A percentile compares a stretch with the other conserved stretches of the same genome.
phyloP scores from a whole-genome alignment of 768 basidiomycete species.

The Baorangia bicolor region DNA sequence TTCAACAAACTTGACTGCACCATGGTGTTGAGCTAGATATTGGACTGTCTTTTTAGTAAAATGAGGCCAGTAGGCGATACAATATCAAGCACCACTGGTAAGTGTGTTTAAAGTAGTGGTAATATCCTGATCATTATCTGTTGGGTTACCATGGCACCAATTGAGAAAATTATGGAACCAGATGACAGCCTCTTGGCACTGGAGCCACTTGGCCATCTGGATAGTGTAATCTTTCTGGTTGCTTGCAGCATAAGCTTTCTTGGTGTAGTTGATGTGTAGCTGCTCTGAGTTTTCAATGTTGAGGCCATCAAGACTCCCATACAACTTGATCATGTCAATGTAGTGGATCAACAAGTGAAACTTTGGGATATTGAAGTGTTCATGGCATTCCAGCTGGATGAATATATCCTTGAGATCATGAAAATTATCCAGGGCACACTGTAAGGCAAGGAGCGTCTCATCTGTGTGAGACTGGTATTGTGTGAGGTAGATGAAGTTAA shows the following conservation, averaged over 20 bases:
- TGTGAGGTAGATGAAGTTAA: not conserved
- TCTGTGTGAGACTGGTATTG: not conserved
- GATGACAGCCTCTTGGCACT: not conserved
- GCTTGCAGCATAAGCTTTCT: not conserved
- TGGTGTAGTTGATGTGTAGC: not conserved
- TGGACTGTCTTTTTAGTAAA: not conserved
- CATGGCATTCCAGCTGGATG: fast-evolving
- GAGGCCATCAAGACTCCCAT: not conserved
- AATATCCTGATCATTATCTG: too few relatives aligned
- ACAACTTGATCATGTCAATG: not conserved
- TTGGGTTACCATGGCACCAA: not conserved
- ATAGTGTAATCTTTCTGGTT: not conserved
- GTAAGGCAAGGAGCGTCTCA: not conserved
- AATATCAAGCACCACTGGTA: too few relatives aligned
- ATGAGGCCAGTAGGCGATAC: too few relatives aligned
- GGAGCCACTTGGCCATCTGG: not conserved
- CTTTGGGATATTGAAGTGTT: not conserved
- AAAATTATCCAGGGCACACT: not conserved
- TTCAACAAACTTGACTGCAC: too few relatives aligned
- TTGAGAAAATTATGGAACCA: not conserved
- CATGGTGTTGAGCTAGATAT: not conserved
- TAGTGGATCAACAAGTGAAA: not conserved
- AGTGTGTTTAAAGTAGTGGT: too few relatives aligned
- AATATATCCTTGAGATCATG: not conserved
- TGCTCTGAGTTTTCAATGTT: not conserved